Base-by-base conservation (phyloP, 1,284 basidiomycete genomes). In the Leccinum proximum region DNA sequence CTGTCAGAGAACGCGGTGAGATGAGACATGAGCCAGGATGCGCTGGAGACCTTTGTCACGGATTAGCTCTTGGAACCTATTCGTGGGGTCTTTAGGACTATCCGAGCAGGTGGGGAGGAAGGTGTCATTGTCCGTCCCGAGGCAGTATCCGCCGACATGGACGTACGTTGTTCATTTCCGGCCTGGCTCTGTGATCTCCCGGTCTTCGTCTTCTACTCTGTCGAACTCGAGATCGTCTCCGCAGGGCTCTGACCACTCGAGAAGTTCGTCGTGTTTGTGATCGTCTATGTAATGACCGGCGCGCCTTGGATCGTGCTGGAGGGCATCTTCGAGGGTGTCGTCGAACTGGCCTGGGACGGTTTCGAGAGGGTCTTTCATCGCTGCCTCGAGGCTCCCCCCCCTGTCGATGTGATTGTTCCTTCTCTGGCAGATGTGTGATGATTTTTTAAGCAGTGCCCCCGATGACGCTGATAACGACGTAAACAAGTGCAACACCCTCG, bases 31-130 rank as follows among this genome's bases (percentile, higher is more conserved):
- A 45, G 61, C 33, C 16, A 53, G 8, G n/a, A 93, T 66, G 83
- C 87, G 0, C 75, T 82, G 59, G 88, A 92, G 71, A 97, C 96
- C 0, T 97, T 98, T 76, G 80, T 95, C 70, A 79, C 86, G 30
- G 90, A 89, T 62, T 98, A 96, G 93, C 81, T 98, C 2, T 79
- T 96, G 66, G 92, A 96, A 67, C 97, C 97, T 0, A 73, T 96
- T n/a, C 84, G 84, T 61, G 92, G 88, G 11, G 89, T 98, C 26
- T 75, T 94, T 9, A 87, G 89, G 70, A 98, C 97, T 0, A 86
- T 98, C 30, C 83, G 92, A 59, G 82, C 88, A 6, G 93, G 93
- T 2, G 86, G 87, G 45, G 87, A 87, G 37, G 86, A 86, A 35
- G 86, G 87, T 6, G 81, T 93, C 9, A 86, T 97, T 58, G 84